Percentiles rank a stretch among this genome's conserved stretches.
Evolutionary conservation across 495 filamentous ascomycete genomes (phyloP).

Genomic region (Penicilliopsis zonata): DNA sequence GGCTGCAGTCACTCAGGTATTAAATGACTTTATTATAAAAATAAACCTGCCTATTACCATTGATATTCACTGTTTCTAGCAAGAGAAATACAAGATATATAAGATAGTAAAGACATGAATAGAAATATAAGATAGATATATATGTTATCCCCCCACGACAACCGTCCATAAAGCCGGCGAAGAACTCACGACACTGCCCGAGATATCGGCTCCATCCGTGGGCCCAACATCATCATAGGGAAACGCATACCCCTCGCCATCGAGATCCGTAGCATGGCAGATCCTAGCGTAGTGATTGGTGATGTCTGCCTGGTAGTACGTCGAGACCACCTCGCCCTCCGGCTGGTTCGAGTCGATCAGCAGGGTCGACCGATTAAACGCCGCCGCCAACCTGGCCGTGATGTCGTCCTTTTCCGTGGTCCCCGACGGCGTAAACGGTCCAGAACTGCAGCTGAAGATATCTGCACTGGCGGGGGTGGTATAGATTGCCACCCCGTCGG

Average conservation of each 20-base stretch:
- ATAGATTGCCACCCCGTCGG: constrained; percentile 34
- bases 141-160: constrained; percentile 56
- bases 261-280: constrained; percentile 49
- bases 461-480: constrained; percentile 44
- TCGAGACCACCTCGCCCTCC: constrained; percentile 26
- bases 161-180: constrained; percentile 48
- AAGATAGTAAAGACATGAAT: too few relatives aligned
- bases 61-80: too few relatives aligned
- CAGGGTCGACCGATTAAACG: constrained; percentile 56
- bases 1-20: too few relatives aligned
- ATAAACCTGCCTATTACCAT: too few relatives aligned
- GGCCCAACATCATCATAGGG: constrained; percentile 68
- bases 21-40: too few relatives aligned
- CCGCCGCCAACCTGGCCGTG: constrained; percentile 54
- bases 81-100: too few relatives aligned
- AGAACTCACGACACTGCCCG: constrained; percentile 47
- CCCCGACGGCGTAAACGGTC: constrained; percentile 46
- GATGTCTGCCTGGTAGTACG: constrained; percentile 40
- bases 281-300: constrained; percentile 67
- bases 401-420: constrained; percentile 37
- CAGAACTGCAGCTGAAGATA: constrained; percentile 62
- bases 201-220: constrained; percentile 42
- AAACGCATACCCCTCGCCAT: constrained; percentile 60
- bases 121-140: too few relatives aligned
- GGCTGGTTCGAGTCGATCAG: constrained; percentile 37